Conservation (phyloP, 2,329 filamentous ascomycete species). For the Keithomyces neogunnii region DNA sequence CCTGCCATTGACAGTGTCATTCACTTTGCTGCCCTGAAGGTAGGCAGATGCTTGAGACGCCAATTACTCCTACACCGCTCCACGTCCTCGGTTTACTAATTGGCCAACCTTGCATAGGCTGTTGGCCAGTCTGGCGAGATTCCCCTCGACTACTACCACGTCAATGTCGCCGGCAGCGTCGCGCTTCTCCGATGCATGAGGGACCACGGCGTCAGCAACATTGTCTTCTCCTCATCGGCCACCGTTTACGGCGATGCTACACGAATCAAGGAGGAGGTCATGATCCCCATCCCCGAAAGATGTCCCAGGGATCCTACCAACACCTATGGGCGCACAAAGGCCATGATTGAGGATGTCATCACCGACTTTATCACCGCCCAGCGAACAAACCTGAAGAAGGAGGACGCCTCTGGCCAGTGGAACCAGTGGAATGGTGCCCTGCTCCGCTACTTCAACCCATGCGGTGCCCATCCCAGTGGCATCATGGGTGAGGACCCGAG, state of each 20-base stretch:
- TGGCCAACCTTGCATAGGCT: conserved; percentile 45
- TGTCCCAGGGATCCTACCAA: conserved; percentile 96
- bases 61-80: neutral
- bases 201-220: conserved; percentile 85
- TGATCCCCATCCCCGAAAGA: conserved; percentile 97
- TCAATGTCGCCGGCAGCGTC: conserved; percentile 92
- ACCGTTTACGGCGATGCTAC: conserved; percentile 98
- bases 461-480: conserved; percentile 86
- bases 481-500: conserved; percentile 98
- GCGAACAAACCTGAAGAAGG: conserved; percentile 75
- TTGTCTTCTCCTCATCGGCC: conserved; percentile 96
- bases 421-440: conserved; percentile 95
- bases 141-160: conserved; percentile 93
- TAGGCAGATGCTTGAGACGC: conserved; percentile 21
- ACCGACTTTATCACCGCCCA: conserved; percentile 84
- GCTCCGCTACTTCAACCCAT: conserved; percentile 96
- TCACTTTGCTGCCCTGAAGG: conserved; percentile 97
- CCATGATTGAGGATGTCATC: conserved; percentile 84
- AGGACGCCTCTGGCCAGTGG: conserved; percentile 72
- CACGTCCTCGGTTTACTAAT: neutral
- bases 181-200: conserved; percentile 80
- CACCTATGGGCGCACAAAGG: conserved; percentile 95
- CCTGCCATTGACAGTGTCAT: conserved; percentile 96
- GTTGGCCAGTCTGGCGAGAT: conserved; percentile 93
- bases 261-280: conserved; percentile 67